A percentile compares a stretch with the other conserved stretches of the same genome.
These are phyloP conservation scores for Lichina pygmaea DNA, from an alignment of 495 filamentous ascomycete species.

Conservation along the genomic window DNA sequence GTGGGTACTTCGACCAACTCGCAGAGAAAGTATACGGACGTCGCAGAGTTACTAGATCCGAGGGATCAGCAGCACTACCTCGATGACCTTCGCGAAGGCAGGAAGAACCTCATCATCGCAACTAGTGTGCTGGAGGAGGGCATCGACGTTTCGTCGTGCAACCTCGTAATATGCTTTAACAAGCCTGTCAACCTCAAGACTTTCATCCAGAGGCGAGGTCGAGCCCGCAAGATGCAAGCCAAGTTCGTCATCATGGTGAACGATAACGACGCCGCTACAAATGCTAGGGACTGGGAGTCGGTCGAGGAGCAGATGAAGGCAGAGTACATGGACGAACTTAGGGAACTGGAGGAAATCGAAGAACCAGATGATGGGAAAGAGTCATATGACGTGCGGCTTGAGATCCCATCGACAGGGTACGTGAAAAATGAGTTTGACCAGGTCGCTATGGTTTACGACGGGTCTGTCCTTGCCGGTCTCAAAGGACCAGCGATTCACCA, in stretches of 20 bases:
- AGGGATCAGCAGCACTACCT: constrained; percentile 32
- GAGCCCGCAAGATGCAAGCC: constrained; percentile 48
- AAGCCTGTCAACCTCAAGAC: constrained; percentile 50
- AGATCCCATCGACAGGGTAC: constrained; percentile 26
- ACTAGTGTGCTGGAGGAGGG: constrained; percentile 83
- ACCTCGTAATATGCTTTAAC: constrained; percentile 70
- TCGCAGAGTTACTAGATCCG: constrained; percentile 32
- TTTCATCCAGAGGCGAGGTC: constrained; percentile 69
- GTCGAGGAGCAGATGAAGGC: constrained; percentile 50
- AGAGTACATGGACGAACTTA: constrained; percentile 42
- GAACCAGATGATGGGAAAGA: constrained; percentile 21
- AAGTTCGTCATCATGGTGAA: constrained; percentile 39
- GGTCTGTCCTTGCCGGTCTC: no score
- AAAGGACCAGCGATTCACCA: no score
- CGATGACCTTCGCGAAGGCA: constrained; percentile 37
- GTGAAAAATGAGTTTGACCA: not conserved
- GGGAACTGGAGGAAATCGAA: constrained; percentile 19
- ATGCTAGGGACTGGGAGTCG: constrained; percentile 24
- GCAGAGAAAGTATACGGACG: constrained; percentile 16
- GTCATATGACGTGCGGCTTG: constrained; percentile 19
- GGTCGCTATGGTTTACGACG: no score
- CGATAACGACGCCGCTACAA: constrained; percentile 11
- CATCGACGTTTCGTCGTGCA: constrained; percentile 67
- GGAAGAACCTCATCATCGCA: constrained; percentile 51
- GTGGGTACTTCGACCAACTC: constrained; percentile 37